These are phyloP conservation scores for Claviceps lovelessii DNA, from an alignment of 2,329 filamentous ascomycete genomes.

Conservation along the genomic window DNA sequence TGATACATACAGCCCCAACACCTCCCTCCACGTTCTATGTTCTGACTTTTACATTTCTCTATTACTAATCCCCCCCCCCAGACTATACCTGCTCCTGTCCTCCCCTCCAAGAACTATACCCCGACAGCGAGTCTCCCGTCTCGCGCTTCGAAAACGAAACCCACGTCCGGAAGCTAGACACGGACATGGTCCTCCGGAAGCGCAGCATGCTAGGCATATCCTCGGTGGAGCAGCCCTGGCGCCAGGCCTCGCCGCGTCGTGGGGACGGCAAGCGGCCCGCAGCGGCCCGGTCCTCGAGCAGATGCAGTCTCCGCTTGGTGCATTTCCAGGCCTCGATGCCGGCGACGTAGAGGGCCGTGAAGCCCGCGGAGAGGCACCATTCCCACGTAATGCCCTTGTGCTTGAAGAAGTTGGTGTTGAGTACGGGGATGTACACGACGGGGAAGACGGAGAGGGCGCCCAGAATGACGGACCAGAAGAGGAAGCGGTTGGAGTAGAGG, in stretches of 20 bases:
- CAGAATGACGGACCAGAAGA: conserved; percentile 51
- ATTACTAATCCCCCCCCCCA: no score
- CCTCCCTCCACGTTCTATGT: no score
- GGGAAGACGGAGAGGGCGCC: conserved; percentile 50
- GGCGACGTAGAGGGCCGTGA: conserved; percentile 47
- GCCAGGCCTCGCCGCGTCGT: conserved; percentile 28
- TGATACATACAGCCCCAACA: no score
- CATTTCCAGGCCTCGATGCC: conserved; percentile 62
- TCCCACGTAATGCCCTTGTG: conserved; percentile 61
- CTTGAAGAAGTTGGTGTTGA: conserved; percentile 60
- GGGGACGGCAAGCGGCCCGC: conserved; percentile 17
- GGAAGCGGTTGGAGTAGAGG: conserved; percentile 54
- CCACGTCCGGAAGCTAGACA: conserved; percentile 37
- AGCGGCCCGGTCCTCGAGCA: conserved; percentile 34
- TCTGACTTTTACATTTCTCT: no score
- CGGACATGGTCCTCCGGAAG: conserved; percentile 34
- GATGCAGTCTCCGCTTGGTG: conserved; percentile 41
- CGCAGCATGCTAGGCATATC: conserved; percentile 22
- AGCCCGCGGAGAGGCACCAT: conserved; percentile 54
- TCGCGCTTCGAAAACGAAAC: conserved; percentile 26
- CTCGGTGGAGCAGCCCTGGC: conserved; percentile 35
- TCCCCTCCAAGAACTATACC: conserved; percentile 12
- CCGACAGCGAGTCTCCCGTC: conserved; percentile 22
- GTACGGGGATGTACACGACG: conserved; percentile 56
- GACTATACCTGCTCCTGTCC: conserved; percentile 3